phyloP scores from a whole-genome alignment of 306 rosid species.

The Inga laurina region DNA sequence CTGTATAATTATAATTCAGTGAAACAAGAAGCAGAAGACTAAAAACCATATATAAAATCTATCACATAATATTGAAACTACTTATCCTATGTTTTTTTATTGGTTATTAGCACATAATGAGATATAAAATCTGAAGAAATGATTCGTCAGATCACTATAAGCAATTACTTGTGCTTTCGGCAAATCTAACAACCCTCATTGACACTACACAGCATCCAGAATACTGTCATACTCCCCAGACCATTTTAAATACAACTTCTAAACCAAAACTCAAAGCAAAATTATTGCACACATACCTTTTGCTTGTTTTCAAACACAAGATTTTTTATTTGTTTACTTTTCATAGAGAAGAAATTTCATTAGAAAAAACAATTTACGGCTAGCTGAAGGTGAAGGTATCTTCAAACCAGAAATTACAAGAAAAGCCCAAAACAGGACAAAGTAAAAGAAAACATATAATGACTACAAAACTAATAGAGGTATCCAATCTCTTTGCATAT shows the following conservation, averaged over 20 bases:
- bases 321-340: neutral
- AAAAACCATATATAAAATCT: neutral
- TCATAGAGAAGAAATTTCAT: neutral
- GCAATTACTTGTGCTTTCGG: neutral
- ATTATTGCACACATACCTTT: neutral
- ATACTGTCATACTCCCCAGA: neutral
- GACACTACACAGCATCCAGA: neutral
- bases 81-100: neutral
- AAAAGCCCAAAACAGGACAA: neutral
- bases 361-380: neutral
- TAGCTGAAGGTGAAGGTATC: neutral
- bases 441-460: neutral
- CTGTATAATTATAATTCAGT: neutral
- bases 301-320: neutral
- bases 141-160: neutral
- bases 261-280: neutral
- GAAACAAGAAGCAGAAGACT: neutral
- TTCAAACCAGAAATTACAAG: neutral
- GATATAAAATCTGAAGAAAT: neutral
- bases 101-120: neutral
- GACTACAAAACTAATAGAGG: too few relatives aligned
- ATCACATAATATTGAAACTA: neutral
- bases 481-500: neutral
- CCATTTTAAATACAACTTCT: neutral
- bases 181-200: neutral